Percentiles rank a stretch among this genome's conserved stretches.
Conservation (phyloP, 2,329 filamentous ascomycete species). For the Rugonectria rugulosa region DNA sequence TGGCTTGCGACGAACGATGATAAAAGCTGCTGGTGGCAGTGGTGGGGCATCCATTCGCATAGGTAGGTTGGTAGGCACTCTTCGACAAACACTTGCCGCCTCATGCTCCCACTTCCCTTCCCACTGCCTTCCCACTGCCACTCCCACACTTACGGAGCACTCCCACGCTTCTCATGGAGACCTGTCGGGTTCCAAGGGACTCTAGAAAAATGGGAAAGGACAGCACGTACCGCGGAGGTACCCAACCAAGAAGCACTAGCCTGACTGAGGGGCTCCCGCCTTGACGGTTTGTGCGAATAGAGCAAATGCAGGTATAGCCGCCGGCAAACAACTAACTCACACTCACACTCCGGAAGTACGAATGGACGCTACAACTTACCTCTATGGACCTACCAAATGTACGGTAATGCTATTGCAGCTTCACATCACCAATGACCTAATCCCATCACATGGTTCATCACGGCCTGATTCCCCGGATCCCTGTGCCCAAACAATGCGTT, state of each 20-base stretch:
- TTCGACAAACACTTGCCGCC: slow-evolving; percentile 11
- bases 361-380: too few relatives aligned
- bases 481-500: background rate
- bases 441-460: slow-evolving; percentile 4
- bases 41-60: slow-evolving; percentile 34
- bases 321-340: background rate
- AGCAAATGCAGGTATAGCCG: too few relatives aligned
- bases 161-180: slow-evolving; percentile 5
- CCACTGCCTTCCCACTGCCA: background rate
- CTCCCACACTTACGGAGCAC: background rate
- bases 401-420: too few relatives aligned
- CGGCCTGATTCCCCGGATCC: background rate
- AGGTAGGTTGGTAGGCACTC: background rate
- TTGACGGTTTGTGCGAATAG: too few relatives aligned
- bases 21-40: slow-evolving; percentile 35
- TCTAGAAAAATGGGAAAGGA: background rate
- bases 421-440: slow-evolving; percentile 3
- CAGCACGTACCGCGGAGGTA: slow-evolving; percentile 17
- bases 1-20: slow-evolving; percentile 39
- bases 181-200: slow-evolving; percentile 13
- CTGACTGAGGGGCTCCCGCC: too few relatives aligned
- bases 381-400: too few relatives aligned
- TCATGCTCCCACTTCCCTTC: slow-evolving; percentile 1
- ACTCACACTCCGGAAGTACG: too few relatives aligned
- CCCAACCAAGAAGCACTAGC: slow-evolving; percentile 3